Conservation (phyloP, 257 asterid species). For the Marsdenia floribunda region DNA sequence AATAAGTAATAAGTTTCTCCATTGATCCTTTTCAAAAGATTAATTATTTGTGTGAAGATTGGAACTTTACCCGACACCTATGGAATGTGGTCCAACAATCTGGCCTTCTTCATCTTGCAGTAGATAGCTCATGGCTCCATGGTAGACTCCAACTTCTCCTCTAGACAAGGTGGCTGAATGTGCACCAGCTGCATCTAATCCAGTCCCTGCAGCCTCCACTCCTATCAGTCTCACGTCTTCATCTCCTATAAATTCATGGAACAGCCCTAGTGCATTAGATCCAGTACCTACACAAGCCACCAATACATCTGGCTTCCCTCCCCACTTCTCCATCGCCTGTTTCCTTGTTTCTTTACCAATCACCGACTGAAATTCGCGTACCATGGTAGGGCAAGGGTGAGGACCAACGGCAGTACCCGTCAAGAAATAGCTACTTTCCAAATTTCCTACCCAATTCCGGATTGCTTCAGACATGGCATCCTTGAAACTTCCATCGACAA, state of each 20-base stretch:
- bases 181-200: conserved; percentile 36
- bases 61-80: conserved; percentile 59
- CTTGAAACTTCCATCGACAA: conserved; percentile 50
- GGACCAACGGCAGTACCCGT: conserved; percentile 67
- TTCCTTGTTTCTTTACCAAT: conserved; percentile 73
- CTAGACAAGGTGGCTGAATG: conserved; percentile 62
- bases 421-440: conserved; percentile 49
- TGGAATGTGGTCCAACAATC: conserved; percentile 48
- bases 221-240: conserved; percentile 62
- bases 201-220: conserved; percentile 63
- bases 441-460: conserved; percentile 51
- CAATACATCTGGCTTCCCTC: conserved; percentile 65
- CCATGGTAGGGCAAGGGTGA: conserved; percentile 73
- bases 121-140: conserved; percentile 67
- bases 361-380: conserved; percentile 60
- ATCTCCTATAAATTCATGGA: conserved; percentile 66
- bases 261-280: conserved; percentile 69
- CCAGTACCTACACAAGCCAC: conserved; percentile 79
- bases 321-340: conserved; percentile 63
- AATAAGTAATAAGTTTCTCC: background rate
- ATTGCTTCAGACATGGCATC: conserved; percentile 76
- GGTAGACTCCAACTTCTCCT: conserved; percentile 74
- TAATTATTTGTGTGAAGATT: no score
- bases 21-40: no score
- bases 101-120: conserved; percentile 76